Conservation (phyloP, 1,139 yeast species). For the Saccharomycopsis crataegensis region DNA sequence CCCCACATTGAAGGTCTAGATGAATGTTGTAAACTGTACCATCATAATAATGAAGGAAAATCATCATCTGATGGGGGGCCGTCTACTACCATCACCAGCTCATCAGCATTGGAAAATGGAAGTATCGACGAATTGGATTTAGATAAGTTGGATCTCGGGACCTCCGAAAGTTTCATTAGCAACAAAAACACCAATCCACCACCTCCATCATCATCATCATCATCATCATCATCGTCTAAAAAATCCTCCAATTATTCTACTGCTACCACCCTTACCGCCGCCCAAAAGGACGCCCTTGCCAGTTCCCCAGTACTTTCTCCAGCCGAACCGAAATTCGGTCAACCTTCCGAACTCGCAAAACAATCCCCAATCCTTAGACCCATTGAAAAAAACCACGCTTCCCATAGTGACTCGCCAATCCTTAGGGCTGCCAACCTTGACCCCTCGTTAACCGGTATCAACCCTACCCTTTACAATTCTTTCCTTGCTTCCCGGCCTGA, state of each 20-base stretch:
- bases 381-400: too few species aligned
- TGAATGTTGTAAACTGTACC: not conserved
- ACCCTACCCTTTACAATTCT: slow-evolving; percentile 64
- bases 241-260: not conserved
- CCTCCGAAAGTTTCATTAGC: slow-evolving; percentile 12
- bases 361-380: slow-evolving; percentile 22
- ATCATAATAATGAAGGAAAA: not conserved
- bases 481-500: slow-evolving; percentile 86
- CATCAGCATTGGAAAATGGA: not conserved
- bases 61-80: not conserved
- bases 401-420: slow-evolving; percentile 44
- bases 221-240: not conserved
- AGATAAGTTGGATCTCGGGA: slow-evolving; percentile 32
- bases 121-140: slow-evolving; percentile 23
- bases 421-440: slow-evolving; percentile 40
- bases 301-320: slow-evolving; percentile 48
- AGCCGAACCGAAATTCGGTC: slow-evolving; percentile 50
- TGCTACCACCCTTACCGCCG: slow-evolving; percentile 32
- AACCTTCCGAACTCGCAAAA: slow-evolving; percentile 41
- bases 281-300: slow-evolving; percentile 47
- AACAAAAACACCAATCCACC: not conserved
- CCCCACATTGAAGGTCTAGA: slow-evolving; percentile 15
- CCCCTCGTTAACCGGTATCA: slow-evolving; percentile 38
- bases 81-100: not conserved
- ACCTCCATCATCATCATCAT: not conserved